Percentiles rank a stretch among this genome's conserved stretches.
phyloP scores from a whole-genome alignment of 148 eudicot genomes.

The Chenopodium berlandieri region DNA sequence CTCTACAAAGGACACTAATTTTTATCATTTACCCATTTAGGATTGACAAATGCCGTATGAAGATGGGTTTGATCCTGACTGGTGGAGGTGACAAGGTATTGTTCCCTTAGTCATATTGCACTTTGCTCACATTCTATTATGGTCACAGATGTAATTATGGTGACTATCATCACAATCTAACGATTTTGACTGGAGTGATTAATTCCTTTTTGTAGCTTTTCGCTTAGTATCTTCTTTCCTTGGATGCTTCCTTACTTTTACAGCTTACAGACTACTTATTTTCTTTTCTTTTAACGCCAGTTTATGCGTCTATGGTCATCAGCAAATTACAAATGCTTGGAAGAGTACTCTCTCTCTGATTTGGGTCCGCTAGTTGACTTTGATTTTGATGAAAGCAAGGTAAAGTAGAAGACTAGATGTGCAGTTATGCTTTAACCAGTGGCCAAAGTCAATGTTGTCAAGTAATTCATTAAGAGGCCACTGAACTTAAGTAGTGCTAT shows the following conservation, averaged over 20 bases:
- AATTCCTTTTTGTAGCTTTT: background rate
- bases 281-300: constrained; percentile 36
- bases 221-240: background rate
- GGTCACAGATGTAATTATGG: background rate
- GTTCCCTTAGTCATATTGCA: constrained; percentile 2
- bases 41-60: constrained; percentile 74
- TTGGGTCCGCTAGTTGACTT: constrained; percentile 61
- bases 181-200: background rate
- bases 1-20: background rate
- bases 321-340: constrained; percentile 65
- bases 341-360: constrained; percentile 61
- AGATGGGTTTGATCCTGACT: constrained; percentile 74
- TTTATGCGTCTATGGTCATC: constrained; percentile 91
- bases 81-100: constrained; percentile 85
- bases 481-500: background rate
- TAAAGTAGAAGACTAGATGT: constrained; percentile 22
- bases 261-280: background rate
- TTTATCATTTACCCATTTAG: constrained; percentile 37
- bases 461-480: background rate
- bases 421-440: background rate
- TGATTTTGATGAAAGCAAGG: constrained; percentile 96
- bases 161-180: background rate
- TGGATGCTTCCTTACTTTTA: background rate
- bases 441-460: background rate
- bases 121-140: constrained; percentile 4